Evolutionary conservation across 2,329 filamentous ascomycete species (phyloP).

Genomic region (Aspergillus felis): DNA sequence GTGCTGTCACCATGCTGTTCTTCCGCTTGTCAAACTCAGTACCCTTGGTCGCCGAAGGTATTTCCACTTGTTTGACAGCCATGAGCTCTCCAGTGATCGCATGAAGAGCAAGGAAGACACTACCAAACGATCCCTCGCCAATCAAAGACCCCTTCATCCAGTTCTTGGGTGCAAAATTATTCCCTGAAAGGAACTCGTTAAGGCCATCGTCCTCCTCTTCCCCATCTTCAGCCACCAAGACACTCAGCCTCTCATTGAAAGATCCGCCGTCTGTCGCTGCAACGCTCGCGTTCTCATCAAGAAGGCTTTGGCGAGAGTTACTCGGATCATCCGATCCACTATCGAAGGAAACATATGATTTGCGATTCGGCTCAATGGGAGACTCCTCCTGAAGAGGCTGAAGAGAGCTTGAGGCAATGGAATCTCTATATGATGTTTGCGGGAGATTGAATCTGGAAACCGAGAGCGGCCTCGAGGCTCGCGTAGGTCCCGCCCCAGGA

Average conservation of each 20-base stretch:
- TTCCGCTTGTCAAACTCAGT: constrained; percentile 81
- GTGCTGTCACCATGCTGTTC: constrained; percentile 95
- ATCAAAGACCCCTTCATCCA: constrained; percentile 99
- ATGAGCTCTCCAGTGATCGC: constrained; percentile 95
- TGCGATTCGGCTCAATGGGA: constrained; percentile 78
- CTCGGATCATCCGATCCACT: constrained; percentile 69
- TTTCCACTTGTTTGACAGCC: constrained; percentile 96
- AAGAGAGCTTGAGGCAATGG: constrained; percentile 80
- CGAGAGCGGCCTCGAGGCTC: constrained; percentile 56
- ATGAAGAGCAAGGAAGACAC: constrained; percentile 90
- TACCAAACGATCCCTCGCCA: constrained; percentile 93
- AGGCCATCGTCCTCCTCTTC: constrained; percentile 89
- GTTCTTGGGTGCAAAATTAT: constrained; percentile 94
- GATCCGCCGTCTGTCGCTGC: constrained; percentile 64
- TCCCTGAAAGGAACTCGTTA: constrained; percentile 81
- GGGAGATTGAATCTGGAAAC: constrained; percentile 56
- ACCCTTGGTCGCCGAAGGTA: constrained; percentile 74
- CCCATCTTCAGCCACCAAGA: constrained; percentile 83
- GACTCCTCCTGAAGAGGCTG: constrained; percentile 91
- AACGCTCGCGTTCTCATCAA: constrained; percentile 73
- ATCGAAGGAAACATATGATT: constrained; percentile 81
- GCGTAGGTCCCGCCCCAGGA: constrained; percentile 49
- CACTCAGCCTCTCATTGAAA: constrained; percentile 74
- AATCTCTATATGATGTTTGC: constrained; percentile 72
- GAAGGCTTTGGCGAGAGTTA: constrained; percentile 73